These are phyloP conservation scores for Solanum aculeatissimum DNA, from an alignment of 305 asterid species.

Conservation along the genomic window DNA sequence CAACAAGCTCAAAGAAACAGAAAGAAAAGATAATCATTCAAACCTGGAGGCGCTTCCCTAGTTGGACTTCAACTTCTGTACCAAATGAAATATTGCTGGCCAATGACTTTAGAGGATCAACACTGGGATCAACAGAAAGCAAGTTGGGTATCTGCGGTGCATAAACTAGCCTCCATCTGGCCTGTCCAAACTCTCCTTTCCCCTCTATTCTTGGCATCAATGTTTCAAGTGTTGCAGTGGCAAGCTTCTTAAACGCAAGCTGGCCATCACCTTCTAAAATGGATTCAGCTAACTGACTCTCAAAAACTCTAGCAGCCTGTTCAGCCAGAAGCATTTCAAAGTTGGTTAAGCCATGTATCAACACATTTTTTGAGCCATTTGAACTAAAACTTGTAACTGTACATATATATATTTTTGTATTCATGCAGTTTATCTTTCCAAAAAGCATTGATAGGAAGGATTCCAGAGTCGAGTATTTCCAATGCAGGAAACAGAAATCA, in stretches of 20 bases:
- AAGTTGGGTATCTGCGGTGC: constrained; percentile 97
- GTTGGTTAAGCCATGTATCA: neutral
- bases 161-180: constrained; percentile 97
- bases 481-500: neutral
- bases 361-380: neutral
- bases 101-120: constrained; percentile 90
- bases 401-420: neutral
- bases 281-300: constrained; percentile 97
- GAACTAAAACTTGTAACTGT: neutral
- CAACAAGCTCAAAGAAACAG: neutral
- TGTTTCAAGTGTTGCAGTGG: constrained; percentile 91
- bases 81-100: constrained; percentile 98
- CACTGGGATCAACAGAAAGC: constrained; percentile 90
- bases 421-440: neutral
- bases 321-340: constrained; percentile 1
- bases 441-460: neutral
- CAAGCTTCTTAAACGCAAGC: constrained; percentile 99
- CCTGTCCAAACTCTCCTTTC: constrained; percentile 98
- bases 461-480: neutral
- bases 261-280: constrained; percentile 96
- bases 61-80: constrained; percentile 96
- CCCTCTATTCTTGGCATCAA: constrained; percentile 99
- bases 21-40: neutral
- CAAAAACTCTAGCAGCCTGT: constrained; percentile 98
- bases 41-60: constrained; percentile 99